These are phyloP conservation scores for Cochlearia excelsa DNA, from an alignment of 345 rosid species.

Conservation along the genomic window DNA sequence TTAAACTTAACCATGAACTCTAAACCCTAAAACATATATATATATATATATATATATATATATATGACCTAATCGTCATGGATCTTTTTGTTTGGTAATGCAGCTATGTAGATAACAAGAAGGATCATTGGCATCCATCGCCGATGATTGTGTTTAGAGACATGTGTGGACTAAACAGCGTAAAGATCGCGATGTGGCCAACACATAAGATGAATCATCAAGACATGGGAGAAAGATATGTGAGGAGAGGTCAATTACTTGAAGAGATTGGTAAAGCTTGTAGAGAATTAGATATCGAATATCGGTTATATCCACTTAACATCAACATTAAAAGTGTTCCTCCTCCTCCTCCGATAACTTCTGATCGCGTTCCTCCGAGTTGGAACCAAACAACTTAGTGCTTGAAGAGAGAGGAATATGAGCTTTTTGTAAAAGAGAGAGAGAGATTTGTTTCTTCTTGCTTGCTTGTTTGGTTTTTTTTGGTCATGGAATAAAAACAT, in stretches of 20 bases:
- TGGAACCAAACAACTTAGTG: slow-evolving; percentile 39
- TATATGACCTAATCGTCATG: too few relatives aligned
- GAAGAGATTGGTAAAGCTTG: slow-evolving; percentile 72
- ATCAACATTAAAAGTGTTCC: slow-evolving; percentile 60
- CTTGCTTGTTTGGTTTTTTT: too few relatives aligned
- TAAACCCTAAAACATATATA: too few relatives aligned
- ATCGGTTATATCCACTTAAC: slow-evolving; percentile 60
- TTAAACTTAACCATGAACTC: too few relatives aligned
- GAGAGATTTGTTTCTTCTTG: too few relatives aligned
- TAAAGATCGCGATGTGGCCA: slow-evolving; percentile 67
- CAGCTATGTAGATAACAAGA: slow-evolving; percentile 62
- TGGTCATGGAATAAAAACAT: too few relatives aligned
- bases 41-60: too few relatives aligned
- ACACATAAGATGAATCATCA: slow-evolving; percentile 76
- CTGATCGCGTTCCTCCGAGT: slow-evolving; percentile 38
- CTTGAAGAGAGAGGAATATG: not conserved
- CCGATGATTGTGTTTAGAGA: slow-evolving; percentile 66
- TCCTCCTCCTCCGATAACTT: slow-evolving; percentile 20
- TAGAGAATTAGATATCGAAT: slow-evolving; percentile 67
- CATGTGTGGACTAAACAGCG: slow-evolving; percentile 49
- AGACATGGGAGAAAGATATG: slow-evolving; percentile 69
- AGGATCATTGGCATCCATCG: slow-evolving; percentile 67
- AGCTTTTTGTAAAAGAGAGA: too few relatives aligned
- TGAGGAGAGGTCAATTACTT: slow-evolving; percentile 53
- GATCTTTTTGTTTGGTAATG: not conserved